Conservation (phyloP, 2,329 filamentous ascomycete genomes). For the Plectosphaerella plurivora region DNA sequence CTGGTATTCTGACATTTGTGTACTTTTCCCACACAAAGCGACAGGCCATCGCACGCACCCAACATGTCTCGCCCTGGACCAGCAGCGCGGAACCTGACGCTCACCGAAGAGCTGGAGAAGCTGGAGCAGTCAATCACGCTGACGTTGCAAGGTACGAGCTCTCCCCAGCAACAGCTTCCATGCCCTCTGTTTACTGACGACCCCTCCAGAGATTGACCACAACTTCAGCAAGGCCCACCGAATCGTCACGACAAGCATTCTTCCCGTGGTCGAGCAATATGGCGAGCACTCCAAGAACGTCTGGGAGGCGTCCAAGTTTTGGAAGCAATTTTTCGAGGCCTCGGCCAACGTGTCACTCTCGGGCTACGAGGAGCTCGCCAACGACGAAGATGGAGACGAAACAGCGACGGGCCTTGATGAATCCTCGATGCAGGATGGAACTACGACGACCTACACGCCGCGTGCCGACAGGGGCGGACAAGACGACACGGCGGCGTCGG, state of each 20-base stretch:
- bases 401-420: constrained; percentile 43
- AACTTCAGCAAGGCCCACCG: constrained; percentile 97
- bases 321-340: constrained; percentile 99
- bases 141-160: constrained; percentile 73
- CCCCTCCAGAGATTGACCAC: constrained; percentile 79
- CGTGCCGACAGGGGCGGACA: constrained; percentile 29
- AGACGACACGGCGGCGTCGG: constrained; percentile 29
- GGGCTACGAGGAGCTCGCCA: constrained; percentile 80
- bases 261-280: constrained; percentile 93
- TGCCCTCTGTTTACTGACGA: constrained; percentile 6
- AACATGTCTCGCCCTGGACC: constrained; percentile 46
- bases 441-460: constrained; percentile 36
- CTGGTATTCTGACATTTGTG: not conserved
- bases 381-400: constrained; percentile 56
- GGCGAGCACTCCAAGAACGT: constrained; percentile 89
- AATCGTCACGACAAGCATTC: constrained; percentile 89
- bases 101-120: constrained; percentile 93
- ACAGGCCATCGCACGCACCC: not conserved
- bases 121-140: constrained; percentile 95
- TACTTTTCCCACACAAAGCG: not conserved
- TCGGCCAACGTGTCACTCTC: constrained; percentile 96
- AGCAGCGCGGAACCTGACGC: constrained; percentile 58
- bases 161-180: not conserved
- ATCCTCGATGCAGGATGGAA: constrained; percentile 52
- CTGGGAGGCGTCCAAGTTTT: constrained; percentile 99